Evolutionary conservation across 768 basidiomycete species (phyloP).

Genomic region (Naganishia randhawae): DNA sequence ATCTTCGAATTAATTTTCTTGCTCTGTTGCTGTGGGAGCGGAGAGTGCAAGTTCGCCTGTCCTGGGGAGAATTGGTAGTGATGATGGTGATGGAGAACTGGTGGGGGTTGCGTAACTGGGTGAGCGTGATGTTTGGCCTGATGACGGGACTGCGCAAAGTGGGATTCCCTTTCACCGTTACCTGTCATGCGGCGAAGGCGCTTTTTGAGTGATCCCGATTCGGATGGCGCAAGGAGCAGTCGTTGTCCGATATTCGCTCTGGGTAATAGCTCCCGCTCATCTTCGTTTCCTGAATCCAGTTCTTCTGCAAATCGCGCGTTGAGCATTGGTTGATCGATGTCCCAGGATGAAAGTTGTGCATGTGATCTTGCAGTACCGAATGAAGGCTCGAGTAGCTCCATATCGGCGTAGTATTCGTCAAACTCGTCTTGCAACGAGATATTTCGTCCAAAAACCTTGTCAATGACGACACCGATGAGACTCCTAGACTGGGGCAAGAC

Average conservation of each 20-base stretch:
- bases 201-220: not conserved
- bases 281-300: not conserved
- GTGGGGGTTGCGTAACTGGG: not conserved
- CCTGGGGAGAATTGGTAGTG: not conserved
- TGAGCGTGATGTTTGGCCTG: not conserved
- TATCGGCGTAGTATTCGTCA: constrained; percentile 12
- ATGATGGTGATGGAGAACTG: constrained; percentile 2
- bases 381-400: not conserved
- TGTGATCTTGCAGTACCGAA: not conserved
- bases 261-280: not conserved
- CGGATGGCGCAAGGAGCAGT: not conserved
- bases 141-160: not conserved
- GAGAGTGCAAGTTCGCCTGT: not conserved
- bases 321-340: not conserved
- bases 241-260: constrained; percentile 2
- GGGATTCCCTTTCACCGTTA: not conserved
- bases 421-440: not conserved
- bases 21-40: not conserved
- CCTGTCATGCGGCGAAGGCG: not conserved
- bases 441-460: not conserved
- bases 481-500: not conserved
- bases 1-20: not conserved
- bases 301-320: not conserved
- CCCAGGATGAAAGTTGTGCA: too few species aligned
- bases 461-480: not conserved